Base-by-base conservation (phyloP, 2,329 filamentous ascomycete genomes). In the Epicoccum nigrum region DNA sequence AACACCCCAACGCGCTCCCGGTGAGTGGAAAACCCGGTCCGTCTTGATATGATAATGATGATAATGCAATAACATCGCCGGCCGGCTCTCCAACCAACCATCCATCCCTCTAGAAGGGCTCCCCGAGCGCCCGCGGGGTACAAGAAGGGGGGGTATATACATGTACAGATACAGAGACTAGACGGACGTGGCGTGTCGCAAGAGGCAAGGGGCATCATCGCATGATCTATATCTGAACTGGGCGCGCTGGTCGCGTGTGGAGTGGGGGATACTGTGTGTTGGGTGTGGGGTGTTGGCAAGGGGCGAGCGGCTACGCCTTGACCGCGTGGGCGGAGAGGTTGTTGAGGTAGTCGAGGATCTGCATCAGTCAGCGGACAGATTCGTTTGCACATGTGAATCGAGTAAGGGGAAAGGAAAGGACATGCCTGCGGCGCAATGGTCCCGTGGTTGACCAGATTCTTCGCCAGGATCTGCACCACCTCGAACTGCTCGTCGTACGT, bases 401-500 rank as follows among this genome's bases (percentile, higher is more conserved):
- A 12, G 11, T 1, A 31, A 12, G 13, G 6, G 21, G 4, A 32
- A 25, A 2, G 7, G 23, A 25, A 25, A 4, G 13, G 25, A 48
- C 67, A 34, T 59, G 86, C 83, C 71, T 80, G 77, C 48, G 80
- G 76, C 21, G 79, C 77, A 46, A 86, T 76, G 13, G 79, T 73
- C 3, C 84, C 84, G 63, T 86, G 83, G 67, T 86, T 86, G 56
- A 84, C 84, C 37, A 87, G 69, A 68, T 87, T 84, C 70, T 85
- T 87, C 59, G 80, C 77, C 52, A 87, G 62, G 1, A 83, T 83
- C 61, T 79, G 82, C 15, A 87, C 81, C 15, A 87, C 81, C 74
- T 97, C 93, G 55, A 96, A 81, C 76, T 99, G 93, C 75, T 99
- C 91, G 32, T 96, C 92, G 1, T 86, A 78, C 0, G 86, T 87